Conservation (phyloP, 495 filamentous ascomycete species). For the Stereocaulon alpinum region DNA sequence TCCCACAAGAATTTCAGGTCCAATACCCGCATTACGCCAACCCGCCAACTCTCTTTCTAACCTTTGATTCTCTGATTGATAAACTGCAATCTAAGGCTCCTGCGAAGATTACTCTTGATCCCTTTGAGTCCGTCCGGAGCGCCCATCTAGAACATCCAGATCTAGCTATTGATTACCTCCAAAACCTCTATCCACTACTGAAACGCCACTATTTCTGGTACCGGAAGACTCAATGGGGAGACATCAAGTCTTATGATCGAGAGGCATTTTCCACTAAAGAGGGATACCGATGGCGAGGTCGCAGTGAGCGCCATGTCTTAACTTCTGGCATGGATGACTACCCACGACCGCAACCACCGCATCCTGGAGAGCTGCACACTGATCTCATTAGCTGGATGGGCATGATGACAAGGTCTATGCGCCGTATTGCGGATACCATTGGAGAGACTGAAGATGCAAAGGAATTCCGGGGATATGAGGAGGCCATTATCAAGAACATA, state of each 20-base stretch:
- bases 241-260: constrained; percentile 83
- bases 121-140: constrained; percentile 16
- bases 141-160: constrained; percentile 11
- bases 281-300: constrained; percentile 92
- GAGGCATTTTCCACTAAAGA: constrained; percentile 70
- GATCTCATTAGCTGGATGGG: constrained; percentile 96
- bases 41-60: constrained; percentile 90
- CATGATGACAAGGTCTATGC: constrained; percentile 75
- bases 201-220: constrained; percentile 92
- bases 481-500: constrained; percentile 75
- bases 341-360: constrained; percentile 87
- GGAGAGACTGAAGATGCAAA: constrained; percentile 63
- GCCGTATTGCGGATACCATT: constrained; percentile 63
- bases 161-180: constrained; percentile 58
- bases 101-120: constrained; percentile 17
- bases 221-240: constrained; percentile 79
- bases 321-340: constrained; percentile 95
- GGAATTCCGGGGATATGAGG: constrained; percentile 59
- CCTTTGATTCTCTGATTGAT: constrained; percentile 71
- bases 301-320: constrained; percentile 73
- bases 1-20: constrained; percentile 86
- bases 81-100: constrained; percentile 46
- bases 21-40: constrained; percentile 99
- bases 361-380: constrained; percentile 92
- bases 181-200: constrained; percentile 79